Evolutionary conservation across 83 land plant genomes (phyloP).

Genomic region (Thuja plicata): DNA sequence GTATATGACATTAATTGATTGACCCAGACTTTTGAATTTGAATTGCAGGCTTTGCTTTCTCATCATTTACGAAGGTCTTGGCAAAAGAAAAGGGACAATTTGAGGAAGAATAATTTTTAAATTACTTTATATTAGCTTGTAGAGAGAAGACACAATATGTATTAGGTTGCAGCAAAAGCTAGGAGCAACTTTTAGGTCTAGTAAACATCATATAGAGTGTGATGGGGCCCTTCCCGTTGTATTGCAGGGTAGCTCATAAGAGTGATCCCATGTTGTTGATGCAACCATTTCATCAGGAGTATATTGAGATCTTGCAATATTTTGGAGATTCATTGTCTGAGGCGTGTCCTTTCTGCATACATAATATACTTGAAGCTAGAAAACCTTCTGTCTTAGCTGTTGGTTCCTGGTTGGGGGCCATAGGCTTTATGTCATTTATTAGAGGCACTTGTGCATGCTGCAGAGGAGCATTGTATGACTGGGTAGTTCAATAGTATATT

Average conservation of each 20-base stretch:
- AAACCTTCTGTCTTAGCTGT: conserved; percentile 77
- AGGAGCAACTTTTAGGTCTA: not conserved
- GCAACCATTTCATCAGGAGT: conserved; percentile 76
- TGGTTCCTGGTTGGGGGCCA: conserved; percentile 97
- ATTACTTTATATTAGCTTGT: not conserved
- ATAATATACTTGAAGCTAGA: conserved; percentile 87
- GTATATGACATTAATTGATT: not conserved
- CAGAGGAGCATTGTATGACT: conserved; percentile 26
- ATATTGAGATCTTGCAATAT: conserved; percentile 74
- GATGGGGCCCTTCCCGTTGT: conserved; percentile 22
- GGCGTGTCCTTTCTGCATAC: conserved; percentile 75
- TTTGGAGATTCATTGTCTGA: conserved; percentile 75
- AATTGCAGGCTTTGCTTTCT: conserved; percentile 65
- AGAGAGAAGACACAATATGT: not conserved
- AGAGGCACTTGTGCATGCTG: conserved; percentile 66
- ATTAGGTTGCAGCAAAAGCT: not conserved
- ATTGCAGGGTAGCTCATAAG: conserved; percentile 47
- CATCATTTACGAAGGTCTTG: conserved; percentile 78
- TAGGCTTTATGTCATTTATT: conserved; percentile 93
- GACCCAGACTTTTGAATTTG: conserved; percentile 10
- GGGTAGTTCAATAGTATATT: conserved; percentile 24
- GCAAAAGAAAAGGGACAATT: conserved; percentile 61
- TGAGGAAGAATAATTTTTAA: conserved; percentile 20
- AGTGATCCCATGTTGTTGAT: conserved; percentile 40
- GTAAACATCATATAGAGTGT: conserved; percentile 19